Conservation (phyloP, 176 grass and related monocot species). For the Zizania latifolia region DNA sequence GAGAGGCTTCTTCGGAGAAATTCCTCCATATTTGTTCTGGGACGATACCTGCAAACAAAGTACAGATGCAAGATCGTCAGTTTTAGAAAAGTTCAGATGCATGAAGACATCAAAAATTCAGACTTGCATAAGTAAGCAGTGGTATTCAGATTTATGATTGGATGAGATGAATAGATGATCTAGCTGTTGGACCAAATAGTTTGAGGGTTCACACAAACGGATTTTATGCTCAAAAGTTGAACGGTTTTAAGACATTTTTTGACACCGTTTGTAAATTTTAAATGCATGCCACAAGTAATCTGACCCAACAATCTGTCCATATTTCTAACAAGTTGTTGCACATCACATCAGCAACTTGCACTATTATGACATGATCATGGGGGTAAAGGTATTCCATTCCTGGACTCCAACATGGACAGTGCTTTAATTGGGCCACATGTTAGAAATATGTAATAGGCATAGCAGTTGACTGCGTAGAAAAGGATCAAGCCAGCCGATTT, state of each 20-base stretch:
- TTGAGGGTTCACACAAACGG: too few species aligned
- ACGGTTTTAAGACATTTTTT: too few species aligned
- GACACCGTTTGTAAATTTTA: too few species aligned
- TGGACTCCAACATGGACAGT: not conserved
- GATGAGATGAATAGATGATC: too few species aligned
- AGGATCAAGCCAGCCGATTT: not conserved
- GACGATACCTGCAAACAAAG: conserved; percentile 2
- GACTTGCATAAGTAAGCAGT: not conserved
- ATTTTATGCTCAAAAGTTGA: too few species aligned
- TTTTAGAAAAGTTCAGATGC: not conserved
- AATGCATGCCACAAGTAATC: too few species aligned
- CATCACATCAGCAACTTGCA: conserved; percentile 13
- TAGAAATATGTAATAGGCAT: not conserved
- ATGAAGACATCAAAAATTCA: not conserved
- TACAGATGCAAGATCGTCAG: not conserved
- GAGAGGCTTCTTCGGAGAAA: conserved; percentile 33
- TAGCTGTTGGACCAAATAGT: too few species aligned
- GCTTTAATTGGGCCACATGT: not conserved
- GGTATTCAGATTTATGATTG: not conserved
- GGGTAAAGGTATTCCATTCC: not conserved
- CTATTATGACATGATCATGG: not conserved
- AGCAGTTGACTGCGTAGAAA: not conserved
- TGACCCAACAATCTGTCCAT: too few species aligned
- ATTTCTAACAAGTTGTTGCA: too few species aligned
- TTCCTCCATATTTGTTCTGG: conserved; percentile 42